Evolutionary conservation across 2,329 filamentous ascomycete genomes (phyloP).

Genomic region (Huntiella savannae): DNA sequence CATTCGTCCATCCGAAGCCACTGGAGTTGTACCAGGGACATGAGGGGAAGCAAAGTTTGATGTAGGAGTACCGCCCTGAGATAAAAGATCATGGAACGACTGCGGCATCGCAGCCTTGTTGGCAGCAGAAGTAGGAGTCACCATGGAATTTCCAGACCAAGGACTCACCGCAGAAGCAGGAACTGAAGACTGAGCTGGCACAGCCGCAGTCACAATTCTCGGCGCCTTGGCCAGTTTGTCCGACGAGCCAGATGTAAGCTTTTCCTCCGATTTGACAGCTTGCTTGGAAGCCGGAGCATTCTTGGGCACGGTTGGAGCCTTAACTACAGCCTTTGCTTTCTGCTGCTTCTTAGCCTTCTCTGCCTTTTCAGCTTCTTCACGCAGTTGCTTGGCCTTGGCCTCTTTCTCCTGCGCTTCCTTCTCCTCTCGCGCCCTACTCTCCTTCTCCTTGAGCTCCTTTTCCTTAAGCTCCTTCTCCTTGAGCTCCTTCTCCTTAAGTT

Average conservation of each 20-base stretch:
- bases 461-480: constrained; percentile 46
- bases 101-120: constrained; percentile 1
- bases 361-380: not conserved
- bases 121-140: not conserved
- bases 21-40: constrained; percentile 59
- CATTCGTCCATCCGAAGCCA: constrained; percentile 47
- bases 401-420: constrained; percentile 46
- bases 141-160: not conserved
- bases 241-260: too few relatives aligned
- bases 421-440: constrained; percentile 58
- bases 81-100: constrained; percentile 28
- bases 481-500: constrained; percentile 50
- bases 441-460: constrained; percentile 70
- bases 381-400: constrained; percentile 16
- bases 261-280: too few relatives aligned
- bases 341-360: not conserved
- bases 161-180: not conserved
- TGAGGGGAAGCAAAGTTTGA: constrained; percentile 56
- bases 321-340: not conserved
- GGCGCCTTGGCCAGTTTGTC: too few relatives aligned
- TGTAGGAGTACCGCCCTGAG: constrained; percentile 38
- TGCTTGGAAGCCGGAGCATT: too few relatives aligned
- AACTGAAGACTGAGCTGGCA: not conserved
- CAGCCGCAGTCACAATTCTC: too few relatives aligned
- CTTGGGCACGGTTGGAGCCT: not conserved